Evolutionary conservation across 495 filamentous ascomycete species (phyloP).

Genomic region (Jackrogersella minutella): DNA sequence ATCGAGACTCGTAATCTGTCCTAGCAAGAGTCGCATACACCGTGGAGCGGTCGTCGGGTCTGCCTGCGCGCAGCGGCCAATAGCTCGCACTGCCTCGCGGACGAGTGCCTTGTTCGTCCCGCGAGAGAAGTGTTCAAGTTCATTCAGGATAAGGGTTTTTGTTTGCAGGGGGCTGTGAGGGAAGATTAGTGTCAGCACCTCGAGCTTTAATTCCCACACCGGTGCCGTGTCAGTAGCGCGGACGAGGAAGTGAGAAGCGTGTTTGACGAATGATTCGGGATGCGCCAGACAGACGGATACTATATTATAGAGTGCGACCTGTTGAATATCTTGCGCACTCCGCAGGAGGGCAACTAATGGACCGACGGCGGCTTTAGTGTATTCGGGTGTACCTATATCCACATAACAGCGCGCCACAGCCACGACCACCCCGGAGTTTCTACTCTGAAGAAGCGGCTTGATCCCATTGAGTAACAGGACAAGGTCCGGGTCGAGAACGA

Average conservation of each 20-base stretch:
- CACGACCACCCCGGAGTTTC: constrained; percentile 91
- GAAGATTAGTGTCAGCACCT: constrained; percentile 88
- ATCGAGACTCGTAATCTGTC: constrained; percentile 83
- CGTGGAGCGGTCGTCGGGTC: constrained; percentile 72
- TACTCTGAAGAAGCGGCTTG: constrained; percentile 83
- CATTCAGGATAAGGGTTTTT: constrained; percentile 86
- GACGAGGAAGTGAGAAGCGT: constrained; percentile 87
- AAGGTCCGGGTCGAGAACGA: constrained; percentile 80
- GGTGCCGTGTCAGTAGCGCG: constrained; percentile 80
- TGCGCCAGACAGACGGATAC: constrained; percentile 80
- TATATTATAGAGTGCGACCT: constrained; percentile 91
- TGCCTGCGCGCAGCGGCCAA: constrained; percentile 89
- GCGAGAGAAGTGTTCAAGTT: constrained; percentile 90
- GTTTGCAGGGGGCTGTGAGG: constrained; percentile 77
- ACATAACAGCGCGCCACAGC: constrained; percentile 86
- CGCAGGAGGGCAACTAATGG: constrained; percentile 86
- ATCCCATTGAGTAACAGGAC: constrained; percentile 81
- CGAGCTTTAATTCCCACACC: constrained; percentile 89
- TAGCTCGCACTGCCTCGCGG: constrained; percentile 86
- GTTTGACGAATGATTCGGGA: constrained; percentile 80
- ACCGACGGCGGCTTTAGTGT: constrained; percentile 75
- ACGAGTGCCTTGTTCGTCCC: constrained; percentile 79
- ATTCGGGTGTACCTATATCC: constrained; percentile 78
- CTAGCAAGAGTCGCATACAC: constrained; percentile 81
- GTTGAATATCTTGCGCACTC: constrained; percentile 83